These are phyloP conservation scores for Tetrahymena elliotti DNA, from an alignment of 73 alveolate genomes.

Conservation along the genomic window DNA sequence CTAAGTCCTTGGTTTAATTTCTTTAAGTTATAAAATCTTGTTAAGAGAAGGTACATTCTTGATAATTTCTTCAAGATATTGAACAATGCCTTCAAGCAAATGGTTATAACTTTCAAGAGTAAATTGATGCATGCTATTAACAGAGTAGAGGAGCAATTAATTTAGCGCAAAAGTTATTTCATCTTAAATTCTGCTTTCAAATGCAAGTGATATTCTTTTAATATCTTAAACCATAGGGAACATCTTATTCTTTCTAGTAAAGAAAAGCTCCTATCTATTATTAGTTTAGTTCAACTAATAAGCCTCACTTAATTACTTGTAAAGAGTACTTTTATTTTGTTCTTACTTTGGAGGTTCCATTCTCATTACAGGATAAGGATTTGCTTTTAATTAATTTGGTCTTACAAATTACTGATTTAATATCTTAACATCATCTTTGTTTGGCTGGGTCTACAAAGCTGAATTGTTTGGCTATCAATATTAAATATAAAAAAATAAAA, in stretches of 20 bases:
- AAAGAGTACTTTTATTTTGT: neutral
- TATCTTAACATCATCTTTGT: neutral
- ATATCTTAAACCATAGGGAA: conserved; percentile 25
- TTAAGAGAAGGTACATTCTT: neutral
- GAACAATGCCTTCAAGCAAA: conserved; percentile 26
- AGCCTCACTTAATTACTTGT: neutral
- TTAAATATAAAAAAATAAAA: neutral
- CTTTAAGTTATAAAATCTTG: neutral
- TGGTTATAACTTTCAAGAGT: conserved; percentile 14
- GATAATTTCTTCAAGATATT: conserved; percentile 26
- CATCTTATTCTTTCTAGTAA: conserved; percentile 19
- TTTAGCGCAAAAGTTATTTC: conserved; percentile 97
- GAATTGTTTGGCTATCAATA: neutral
- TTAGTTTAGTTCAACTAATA: neutral
- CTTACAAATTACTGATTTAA: neutral
- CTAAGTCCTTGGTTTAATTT: neutral
- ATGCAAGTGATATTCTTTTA: conserved; percentile 93
- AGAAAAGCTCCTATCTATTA: neutral
- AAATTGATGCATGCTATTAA: conserved; percentile 52
- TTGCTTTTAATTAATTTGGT: neutral
- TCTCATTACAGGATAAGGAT: neutral
- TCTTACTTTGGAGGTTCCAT: neutral
- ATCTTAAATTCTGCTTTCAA: conserved; percentile 90
- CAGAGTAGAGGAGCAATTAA: conserved; percentile 83
- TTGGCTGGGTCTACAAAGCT: neutral